Percentiles rank a stretch among this genome's conserved stretches.
Conservation (phyloP, 495 filamentous ascomycete species). For the Penicillium samsonianum region DNA sequence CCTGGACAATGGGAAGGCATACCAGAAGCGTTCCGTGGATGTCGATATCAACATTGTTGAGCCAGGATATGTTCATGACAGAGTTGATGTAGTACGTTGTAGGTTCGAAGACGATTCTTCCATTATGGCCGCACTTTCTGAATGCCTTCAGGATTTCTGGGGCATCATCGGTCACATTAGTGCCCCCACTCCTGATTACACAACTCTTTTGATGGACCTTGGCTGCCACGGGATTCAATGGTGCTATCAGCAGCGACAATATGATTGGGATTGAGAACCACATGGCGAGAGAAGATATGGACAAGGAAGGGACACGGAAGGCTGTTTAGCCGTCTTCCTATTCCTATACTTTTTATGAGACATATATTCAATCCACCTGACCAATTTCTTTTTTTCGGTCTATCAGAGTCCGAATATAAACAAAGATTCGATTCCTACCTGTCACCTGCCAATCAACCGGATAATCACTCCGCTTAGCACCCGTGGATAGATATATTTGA, state of each 20-base stretch:
- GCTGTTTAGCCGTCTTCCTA: background rate
- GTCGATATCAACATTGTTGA: conserved; percentile 46
- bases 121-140: conserved; percentile 37
- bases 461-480: background rate
- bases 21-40: conserved; percentile 36
- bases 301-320: background rate
- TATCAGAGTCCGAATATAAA: background rate
- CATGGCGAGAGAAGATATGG: background rate
- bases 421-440: background rate
- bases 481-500: background rate
- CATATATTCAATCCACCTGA: background rate
- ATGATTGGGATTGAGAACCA: background rate
- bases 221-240: background rate
- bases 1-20: background rate
- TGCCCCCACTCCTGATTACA: background rate
- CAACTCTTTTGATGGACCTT: background rate
- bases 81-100: conserved; percentile 43
- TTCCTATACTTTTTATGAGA: too few relatives aligned
- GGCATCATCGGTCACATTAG: conserved; percentile 34
- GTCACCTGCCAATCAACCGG: background rate
- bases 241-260: background rate
- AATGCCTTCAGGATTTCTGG: conserved; percentile 46
- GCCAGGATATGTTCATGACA: conserved; percentile 44
- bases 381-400: background rate
- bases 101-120: conserved; percentile 40